Conservation (phyloP, 768 basidiomycete genomes). For the Podaxis sp. region DNA sequence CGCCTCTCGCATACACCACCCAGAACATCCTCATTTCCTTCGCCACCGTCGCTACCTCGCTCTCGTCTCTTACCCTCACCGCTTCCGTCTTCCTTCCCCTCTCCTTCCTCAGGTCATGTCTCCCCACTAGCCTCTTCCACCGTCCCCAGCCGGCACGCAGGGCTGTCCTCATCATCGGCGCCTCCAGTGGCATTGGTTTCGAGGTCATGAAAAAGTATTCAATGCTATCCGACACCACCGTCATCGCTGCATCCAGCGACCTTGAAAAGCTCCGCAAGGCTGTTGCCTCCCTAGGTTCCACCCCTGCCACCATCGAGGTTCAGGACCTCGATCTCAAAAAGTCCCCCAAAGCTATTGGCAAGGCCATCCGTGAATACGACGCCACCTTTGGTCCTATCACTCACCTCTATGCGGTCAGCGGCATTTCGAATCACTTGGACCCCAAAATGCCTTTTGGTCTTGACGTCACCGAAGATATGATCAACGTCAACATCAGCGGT, state of each 20-base stretch:
- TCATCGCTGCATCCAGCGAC: slow-evolving; percentile 25
- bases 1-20: not conserved
- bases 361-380: slow-evolving; percentile 23
- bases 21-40: not conserved
- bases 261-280: slow-evolving; percentile 21
- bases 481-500: slow-evolving; percentile 29
- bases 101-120: not conserved
- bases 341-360: slow-evolving; percentile 16
- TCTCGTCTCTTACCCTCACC: not conserved
- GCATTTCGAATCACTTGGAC: slow-evolving; percentile 26
- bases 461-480: slow-evolving; percentile 27
- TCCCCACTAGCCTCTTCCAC: not conserved
- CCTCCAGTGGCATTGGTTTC: slow-evolving; percentile 25
- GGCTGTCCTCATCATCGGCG: not conserved
- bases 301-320: slow-evolving; percentile 21
- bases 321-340: slow-evolving; percentile 25
- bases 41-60: not conserved
- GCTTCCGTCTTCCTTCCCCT: not conserved
- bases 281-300: slow-evolving; percentile 20
- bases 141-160: not conserved
- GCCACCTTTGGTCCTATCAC: slow-evolving; percentile 30
- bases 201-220: slow-evolving; percentile 30
- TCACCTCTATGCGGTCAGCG: slow-evolving; percentile 30
- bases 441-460: slow-evolving; percentile 20
- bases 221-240: slow-evolving; percentile 21